A percentile compares a stretch with the other conserved stretches of the same genome.
Evolutionary conservation across 2,329 filamentous ascomycete species (phyloP).

Genomic region (Cladosporium phlei): DNA sequence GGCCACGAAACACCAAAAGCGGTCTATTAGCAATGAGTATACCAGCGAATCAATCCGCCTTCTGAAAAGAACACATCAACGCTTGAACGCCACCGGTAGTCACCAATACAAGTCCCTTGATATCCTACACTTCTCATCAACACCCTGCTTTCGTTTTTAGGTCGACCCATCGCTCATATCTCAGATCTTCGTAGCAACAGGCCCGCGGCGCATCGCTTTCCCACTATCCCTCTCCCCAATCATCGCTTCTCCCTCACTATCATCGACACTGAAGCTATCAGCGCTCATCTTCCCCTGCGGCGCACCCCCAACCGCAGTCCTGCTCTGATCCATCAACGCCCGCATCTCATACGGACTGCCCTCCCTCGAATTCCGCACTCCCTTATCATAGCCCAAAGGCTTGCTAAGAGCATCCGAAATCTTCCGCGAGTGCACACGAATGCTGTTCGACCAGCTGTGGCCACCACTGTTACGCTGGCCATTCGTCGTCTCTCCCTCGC

Average conservation of each 20-base stretch:
- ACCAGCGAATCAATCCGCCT: no score
- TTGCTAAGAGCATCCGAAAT: conserved; percentile 18
- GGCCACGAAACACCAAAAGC: neutral
- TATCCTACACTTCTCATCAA: neutral
- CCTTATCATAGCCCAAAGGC: conserved; percentile 16
- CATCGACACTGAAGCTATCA: conserved; percentile 15
- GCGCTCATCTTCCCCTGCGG: conserved; percentile 17
- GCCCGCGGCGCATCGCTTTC: neutral
- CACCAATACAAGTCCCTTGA: conserved; percentile 1
- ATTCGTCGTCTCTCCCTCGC: neutral
- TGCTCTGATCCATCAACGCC: conserved; percentile 18
- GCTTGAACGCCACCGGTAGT: conserved; percentile 1
- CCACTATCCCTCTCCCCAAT: neutral
- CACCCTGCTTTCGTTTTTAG: no score
- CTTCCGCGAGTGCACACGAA: conserved; percentile 19
- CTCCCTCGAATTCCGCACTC: neutral
- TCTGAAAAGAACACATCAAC: no score
- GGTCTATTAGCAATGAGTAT: conserved; percentile 3
- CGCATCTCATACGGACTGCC: conserved; percentile 20
- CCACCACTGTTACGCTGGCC: no score
- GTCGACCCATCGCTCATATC: neutral
- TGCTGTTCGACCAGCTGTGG: conserved; percentile 11
- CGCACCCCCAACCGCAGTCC: conserved; percentile 10
- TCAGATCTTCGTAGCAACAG: neutral
- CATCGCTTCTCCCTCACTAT: conserved; percentile 3